These are phyloP conservation scores for Adansonia madagascariensis DNA, from an alignment of 441 rosid genomes.

Conservation along the genomic window DNA sequence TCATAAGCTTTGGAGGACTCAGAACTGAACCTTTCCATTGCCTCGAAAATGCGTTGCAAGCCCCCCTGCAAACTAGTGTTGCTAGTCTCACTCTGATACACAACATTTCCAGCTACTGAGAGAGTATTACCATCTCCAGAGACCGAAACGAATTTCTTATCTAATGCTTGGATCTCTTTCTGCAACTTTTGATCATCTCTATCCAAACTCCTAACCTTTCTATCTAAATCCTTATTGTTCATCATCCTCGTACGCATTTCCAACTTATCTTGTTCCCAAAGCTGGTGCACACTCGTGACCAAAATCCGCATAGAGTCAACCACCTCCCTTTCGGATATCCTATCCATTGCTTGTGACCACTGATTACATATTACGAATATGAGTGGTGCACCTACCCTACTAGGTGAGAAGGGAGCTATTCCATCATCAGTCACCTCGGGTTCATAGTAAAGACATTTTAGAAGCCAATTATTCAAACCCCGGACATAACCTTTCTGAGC, in stretches of 20 bases:
- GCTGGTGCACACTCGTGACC: slow-evolving; percentile 63
- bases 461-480: slow-evolving; percentile 84
- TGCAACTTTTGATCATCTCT: slow-evolving; percentile 81
- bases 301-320: slow-evolving; percentile 69
- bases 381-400: slow-evolving; percentile 90
- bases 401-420: slow-evolving; percentile 83
- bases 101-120: slow-evolving; percentile 39
- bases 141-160: slow-evolving; percentile 68
- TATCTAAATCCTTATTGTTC: slow-evolving; percentile 63
- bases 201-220: slow-evolving; percentile 61
- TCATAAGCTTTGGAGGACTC: slow-evolving; percentile 71
- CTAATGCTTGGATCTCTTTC: slow-evolving; percentile 82
- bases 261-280: slow-evolving; percentile 75
- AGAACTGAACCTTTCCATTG: slow-evolving; percentile 79
- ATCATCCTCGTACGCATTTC: slow-evolving; percentile 57
- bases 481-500: slow-evolving; percentile 76
- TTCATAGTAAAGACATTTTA: slow-evolving; percentile 78
- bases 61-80: slow-evolving; percentile 65
- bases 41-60: slow-evolving; percentile 74
- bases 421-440: slow-evolving; percentile 94
- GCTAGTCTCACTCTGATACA: slow-evolving; percentile 72
- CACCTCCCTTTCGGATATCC: slow-evolving; percentile 87
- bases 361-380: slow-evolving; percentile 91
- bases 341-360: slow-evolving; percentile 83
- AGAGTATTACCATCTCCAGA: slow-evolving; percentile 27